Evolutionary conservation across 2,329 filamentous ascomycete species (phyloP), one percentile per base, ranked within the genome.

Genomic region (Orbilia ellipsospora): DNA sequence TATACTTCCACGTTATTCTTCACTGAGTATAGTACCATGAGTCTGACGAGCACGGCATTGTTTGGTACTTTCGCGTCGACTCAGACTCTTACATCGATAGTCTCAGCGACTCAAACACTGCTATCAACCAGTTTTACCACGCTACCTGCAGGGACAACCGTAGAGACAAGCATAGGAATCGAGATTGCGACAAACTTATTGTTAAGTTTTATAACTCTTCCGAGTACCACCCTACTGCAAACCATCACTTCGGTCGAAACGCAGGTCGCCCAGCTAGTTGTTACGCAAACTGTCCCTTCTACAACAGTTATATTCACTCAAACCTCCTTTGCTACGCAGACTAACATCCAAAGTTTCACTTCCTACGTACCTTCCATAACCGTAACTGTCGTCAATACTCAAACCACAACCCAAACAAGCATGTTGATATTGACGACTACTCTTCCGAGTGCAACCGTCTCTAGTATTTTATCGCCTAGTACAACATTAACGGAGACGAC

Each of bases 1-100:
- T 60, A 44, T 23, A 60, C 31, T 4, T 60, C 56, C 16, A 60
- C 56, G 4, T 12, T 48, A 2, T 3, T 60, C 23, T 60, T 60
- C 23, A 60, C 56, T 5, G 56, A 60, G 23, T 60, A 31, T 44
- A 60, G n/a, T 16, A 60, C 56, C 20, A 4, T 60, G 20, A 60
- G 56, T 26, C 45, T 44, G 7, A 60, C 56, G 10, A 60, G 56
- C n/a, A 60, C 20, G 2, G 36, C 15, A 5, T 8, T 44, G 23
- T 12, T 60, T 23, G 36, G 31, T 16, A 45, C 56, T 10, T 44
- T 60, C 16, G 16, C n/a, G 20, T 8, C 56, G 6, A 60, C 56
- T 4, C 4, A 20, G 36, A 60, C 56, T 12, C 45, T 45, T 31
- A 60, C 56, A 3, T 3, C 44, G n/a, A 60, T 16, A 26, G 10